Evolutionary conservation across 2,329 filamentous ascomycete genomes (phyloP).

Genomic region (Apiospora malaysiana): DNA sequence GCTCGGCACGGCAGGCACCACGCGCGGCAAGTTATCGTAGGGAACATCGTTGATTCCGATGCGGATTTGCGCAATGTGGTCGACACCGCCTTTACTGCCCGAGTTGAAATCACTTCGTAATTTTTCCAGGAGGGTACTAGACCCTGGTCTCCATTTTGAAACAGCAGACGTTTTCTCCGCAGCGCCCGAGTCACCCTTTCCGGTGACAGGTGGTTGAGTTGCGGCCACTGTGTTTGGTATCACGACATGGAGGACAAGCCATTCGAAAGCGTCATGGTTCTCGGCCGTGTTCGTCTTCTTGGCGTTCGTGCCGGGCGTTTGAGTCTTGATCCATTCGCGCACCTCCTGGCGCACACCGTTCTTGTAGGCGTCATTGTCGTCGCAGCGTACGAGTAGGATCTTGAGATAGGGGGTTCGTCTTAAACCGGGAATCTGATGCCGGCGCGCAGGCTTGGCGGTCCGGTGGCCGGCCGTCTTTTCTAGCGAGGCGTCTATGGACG

Average conservation of each 20-base stretch:
- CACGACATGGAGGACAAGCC: slow-evolving; percentile 92
- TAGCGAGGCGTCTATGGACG: slow-evolving; percentile 47
- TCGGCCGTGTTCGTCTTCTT: slow-evolving; percentile 74
- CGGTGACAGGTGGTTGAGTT: slow-evolving; percentile 72
- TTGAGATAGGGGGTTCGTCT: slow-evolving; percentile 94
- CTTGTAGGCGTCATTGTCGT: slow-evolving; percentile 96
- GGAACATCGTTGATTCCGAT: slow-evolving; percentile 74
- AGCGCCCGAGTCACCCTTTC: slow-evolving; percentile 57
- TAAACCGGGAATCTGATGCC: slow-evolving; percentile 94
- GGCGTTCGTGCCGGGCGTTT: slow-evolving; percentile 66
- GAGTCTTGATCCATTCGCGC: slow-evolving; percentile 87
- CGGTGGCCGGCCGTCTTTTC: slow-evolving; percentile 40
- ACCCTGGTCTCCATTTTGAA: slow-evolving; percentile 79
- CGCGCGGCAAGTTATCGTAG: slow-evolving; percentile 67
- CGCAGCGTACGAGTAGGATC: slow-evolving; percentile 85
- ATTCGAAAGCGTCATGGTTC: slow-evolving; percentile 96
- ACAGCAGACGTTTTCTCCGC: slow-evolving; percentile 64
- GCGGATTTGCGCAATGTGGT: slow-evolving; percentile 85
- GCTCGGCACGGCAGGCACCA: slow-evolving; percentile 66
- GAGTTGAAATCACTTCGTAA: slow-evolving; percentile 89
- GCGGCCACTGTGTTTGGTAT: slow-evolving; percentile 83
- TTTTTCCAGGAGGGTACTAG: slow-evolving; percentile 87
- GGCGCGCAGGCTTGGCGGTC: slow-evolving; percentile 58
- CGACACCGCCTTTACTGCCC: slow-evolving; percentile 69
- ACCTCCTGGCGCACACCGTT: slow-evolving; percentile 76